phyloP scores from a whole-genome alignment of 148 eudicot genomes.

The Rhododendron kiyosumense region DNA sequence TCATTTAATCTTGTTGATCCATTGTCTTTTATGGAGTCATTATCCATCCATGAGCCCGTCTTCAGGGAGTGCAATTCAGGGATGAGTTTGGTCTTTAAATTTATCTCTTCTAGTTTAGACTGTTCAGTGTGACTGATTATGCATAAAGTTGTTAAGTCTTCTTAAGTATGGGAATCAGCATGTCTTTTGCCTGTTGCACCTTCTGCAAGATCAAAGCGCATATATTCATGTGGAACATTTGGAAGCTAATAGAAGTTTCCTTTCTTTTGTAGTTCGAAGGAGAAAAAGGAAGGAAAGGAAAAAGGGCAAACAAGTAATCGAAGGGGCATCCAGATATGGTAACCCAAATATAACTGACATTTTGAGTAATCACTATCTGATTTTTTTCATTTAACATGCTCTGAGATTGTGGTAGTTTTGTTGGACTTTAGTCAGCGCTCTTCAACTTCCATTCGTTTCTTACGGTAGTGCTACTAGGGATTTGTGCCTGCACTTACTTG shows the following conservation, averaged over 20 bases:
- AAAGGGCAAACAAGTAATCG: not conserved
- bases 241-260: not conserved
- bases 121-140: not conserved
- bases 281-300: not conserved
- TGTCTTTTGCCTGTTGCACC: not conserved
- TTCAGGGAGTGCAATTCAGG: not conserved
- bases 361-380: not conserved
- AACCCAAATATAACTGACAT: not conserved
- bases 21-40: not conserved
- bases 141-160: not conserved
- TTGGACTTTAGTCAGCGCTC: slow-evolving; percentile 62
- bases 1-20: not conserved
- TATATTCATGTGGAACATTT: not conserved
- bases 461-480: slow-evolving; percentile 76
- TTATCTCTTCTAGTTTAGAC: not conserved
- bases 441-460: slow-evolving; percentile 95
- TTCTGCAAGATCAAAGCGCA: not conserved
- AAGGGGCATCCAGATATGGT: slow-evolving; percentile 4
- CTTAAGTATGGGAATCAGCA: not conserved
- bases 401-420: not conserved
- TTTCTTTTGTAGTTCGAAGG: not conserved
- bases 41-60: not conserved
- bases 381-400: not conserved
- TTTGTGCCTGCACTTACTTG: slow-evolving; percentile 83
- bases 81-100: not conserved